Base-by-base conservation (phyloP, 768 basidiomycete genomes). In the Pleurotus cornucopiae region DNA sequence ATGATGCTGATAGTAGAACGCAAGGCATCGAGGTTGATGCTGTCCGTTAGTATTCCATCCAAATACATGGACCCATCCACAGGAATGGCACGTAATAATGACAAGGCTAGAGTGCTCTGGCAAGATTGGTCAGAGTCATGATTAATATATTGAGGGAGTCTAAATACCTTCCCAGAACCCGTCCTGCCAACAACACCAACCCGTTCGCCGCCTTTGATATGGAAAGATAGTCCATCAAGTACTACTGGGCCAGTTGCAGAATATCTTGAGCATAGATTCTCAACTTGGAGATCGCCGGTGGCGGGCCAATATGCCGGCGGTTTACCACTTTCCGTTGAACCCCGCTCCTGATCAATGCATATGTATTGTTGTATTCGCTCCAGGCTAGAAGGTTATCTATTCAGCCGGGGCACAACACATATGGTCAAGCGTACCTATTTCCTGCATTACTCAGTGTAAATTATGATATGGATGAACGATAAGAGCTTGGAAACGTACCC, bases 281-380 rank as follows among this genome's bases (percentile, higher is more conserved):
- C 78, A 2, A 81, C 78, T 5, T 71, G 65, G 37, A 88, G 71
- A 23, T 76, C 70, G 9, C 86, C 86, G 13, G 78, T 80, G 7
- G 79, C 71, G 0, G 86, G 85, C 86, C 86, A 88, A 57, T 83
- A 76, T 0, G 85, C 85, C 2, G 86, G 85, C 2, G 85, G 85
- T 38, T 70, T 67, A 41, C 79, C 77, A 7, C 63, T 56, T n/a
- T 66, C 56, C 0, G 71, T 71, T 2, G 74, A 56, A 55, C 70
- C 66, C 4, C 75, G 74, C 63, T 87, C 84, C 49, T 83, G 80
- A 38, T 85, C 84, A 55, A 85, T 83, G 34, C 71, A 63, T n/a
- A 85, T 64, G 63, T 83, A 87, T 1, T 67, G 86, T 54, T 87
- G 79, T 1, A 93, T 84, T 57, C 92, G 86, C 64, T 94, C 91